Evolutionary conservation across 2,329 filamentous ascomycete genomes (phyloP), one percentile per base, ranked within the genome.

Genomic region (Ophiostoma australiae): DNA sequence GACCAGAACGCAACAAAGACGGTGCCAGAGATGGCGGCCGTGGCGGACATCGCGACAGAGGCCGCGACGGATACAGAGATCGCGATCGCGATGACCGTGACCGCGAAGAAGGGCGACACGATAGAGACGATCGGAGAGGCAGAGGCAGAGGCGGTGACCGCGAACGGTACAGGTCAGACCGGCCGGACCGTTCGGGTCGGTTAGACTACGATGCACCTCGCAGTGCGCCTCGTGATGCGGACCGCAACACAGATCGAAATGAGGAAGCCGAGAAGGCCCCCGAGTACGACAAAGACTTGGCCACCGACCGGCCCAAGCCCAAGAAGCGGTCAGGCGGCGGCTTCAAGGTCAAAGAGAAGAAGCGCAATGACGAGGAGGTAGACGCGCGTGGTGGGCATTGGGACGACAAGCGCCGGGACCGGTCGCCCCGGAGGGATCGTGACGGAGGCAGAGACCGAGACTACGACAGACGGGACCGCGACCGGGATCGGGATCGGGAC

Each of bases 311-410:
- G 23, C 71, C 71, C 2, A 72, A 74, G 52, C 71, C 72, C 67
- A 74, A 74, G 63, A 74, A 73, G 71, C 37, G 69, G 23, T 65
- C 61, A 5, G 73, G 73, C 35, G 83, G 84, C 4, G 85, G 86
- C 11, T 87, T 89, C 75, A 84, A 83, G 74, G 89, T 84, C 82
- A 89, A 89, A 75, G 85, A 87, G 70, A 85, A 82, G 75, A 81
- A 84, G 55, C 79, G 84, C 69, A 81, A 83, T 73, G 78, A 80
- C 15, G 80, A 82, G 68, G 78, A 80, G 52, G 81, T 83, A 52
- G 80, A 82, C 55, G 70, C 61, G 6, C 33, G 68, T 3, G 85
- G 20, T 3, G 27, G 69, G 20, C 27, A 69, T 41, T n/a, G 61
- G 33, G 55, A 67, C 52, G 84, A 87, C 71, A 81, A 86, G 73